These are phyloP conservation scores for Exophiala viscosa DNA, from an alignment of 2,329 filamentous ascomycete genomes.

Conservation along the genomic window DNA sequence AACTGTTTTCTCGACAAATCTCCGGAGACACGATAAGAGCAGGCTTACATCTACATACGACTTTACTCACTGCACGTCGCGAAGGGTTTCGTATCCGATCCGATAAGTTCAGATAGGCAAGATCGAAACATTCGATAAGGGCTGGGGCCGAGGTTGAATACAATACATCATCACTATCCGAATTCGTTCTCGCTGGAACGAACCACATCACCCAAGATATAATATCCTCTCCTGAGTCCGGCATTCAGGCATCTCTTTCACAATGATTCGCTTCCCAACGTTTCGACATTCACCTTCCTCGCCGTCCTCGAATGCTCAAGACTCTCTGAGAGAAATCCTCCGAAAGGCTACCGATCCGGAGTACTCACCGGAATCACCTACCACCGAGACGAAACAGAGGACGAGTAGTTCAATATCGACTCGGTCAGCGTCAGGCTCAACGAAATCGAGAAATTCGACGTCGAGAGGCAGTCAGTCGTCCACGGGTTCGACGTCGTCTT, in stretches of 20 bases:
- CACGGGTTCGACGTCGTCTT: not conserved
- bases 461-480: slow-evolving; percentile 6
- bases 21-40: no score
- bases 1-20: no score
- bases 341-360: slow-evolving; percentile 8
- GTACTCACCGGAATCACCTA: not conserved
- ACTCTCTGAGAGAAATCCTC: slow-evolving; percentile 16
- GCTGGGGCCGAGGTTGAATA: not conserved
- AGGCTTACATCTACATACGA: no score
- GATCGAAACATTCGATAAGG: no score
- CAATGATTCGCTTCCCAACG: slow-evolving; percentile 21
- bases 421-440: not conserved
- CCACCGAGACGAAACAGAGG: not conserved
- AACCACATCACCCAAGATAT: slow-evolving; percentile 4
- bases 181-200: not conserved
- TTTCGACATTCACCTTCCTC: slow-evolving; percentile 11
- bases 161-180: slow-evolving; percentile 1
- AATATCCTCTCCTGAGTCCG: not conserved
- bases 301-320: slow-evolving; percentile 7
- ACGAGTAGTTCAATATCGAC: slow-evolving; percentile 6
- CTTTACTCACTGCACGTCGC: no score
- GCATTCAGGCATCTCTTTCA: not conserved
- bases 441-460: slow-evolving; percentile 3
- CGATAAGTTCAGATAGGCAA: no score
- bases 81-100: no score